phyloP scores from a whole-genome alignment of 1,139 yeast species.

The Debaryomyces psychrophilus region DNA sequence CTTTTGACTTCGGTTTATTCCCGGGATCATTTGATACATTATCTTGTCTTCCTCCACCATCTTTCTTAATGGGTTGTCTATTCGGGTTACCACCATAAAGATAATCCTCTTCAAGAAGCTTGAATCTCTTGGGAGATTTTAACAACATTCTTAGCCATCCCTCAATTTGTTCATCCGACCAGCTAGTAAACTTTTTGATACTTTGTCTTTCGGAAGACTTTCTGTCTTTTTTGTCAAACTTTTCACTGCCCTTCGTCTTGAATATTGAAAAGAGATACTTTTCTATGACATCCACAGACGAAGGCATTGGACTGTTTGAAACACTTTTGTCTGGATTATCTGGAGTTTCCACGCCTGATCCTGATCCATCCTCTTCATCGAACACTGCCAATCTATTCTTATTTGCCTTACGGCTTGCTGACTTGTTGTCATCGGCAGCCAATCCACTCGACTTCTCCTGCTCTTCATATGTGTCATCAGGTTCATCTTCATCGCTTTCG shows the following conservation, averaged over 20 bases:
- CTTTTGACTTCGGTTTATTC: slow-evolving; percentile 22
- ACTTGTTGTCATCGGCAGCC: slow-evolving; percentile 23
- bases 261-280: slow-evolving; percentile 58
- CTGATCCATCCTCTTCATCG: slow-evolving; percentile 19
- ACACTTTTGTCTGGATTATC: slow-evolving; percentile 1
- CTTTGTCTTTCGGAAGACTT: slow-evolving; percentile 54
- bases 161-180: slow-evolving; percentile 92
- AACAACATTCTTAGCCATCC: slow-evolving; percentile 86
- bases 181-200: slow-evolving; percentile 54
- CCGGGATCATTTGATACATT: slow-evolving; percentile 12
- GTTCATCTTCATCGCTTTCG: slow-evolving; percentile 76
- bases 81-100: slow-evolving; percentile 43
- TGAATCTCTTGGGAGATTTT: slow-evolving; percentile 63
- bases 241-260: slow-evolving; percentile 49
- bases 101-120: slow-evolving; percentile 63
- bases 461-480: slow-evolving; percentile 84
- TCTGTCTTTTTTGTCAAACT: slow-evolving; percentile 55
- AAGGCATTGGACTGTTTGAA: slow-evolving; percentile 1
- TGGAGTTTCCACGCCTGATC: not conserved
- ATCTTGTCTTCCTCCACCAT: slow-evolving; percentile 14
- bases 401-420: not conserved
- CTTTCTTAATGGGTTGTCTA: slow-evolving; percentile 12
- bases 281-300: slow-evolving; percentile 33
- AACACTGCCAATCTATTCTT: slow-evolving; percentile 17
- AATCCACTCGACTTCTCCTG: slow-evolving; percentile 54